Evolutionary conservation across 306 rosid genomes (phyloP), one percentile per base, ranked within the genome.

Genomic region (Castanea crenata): DNA sequence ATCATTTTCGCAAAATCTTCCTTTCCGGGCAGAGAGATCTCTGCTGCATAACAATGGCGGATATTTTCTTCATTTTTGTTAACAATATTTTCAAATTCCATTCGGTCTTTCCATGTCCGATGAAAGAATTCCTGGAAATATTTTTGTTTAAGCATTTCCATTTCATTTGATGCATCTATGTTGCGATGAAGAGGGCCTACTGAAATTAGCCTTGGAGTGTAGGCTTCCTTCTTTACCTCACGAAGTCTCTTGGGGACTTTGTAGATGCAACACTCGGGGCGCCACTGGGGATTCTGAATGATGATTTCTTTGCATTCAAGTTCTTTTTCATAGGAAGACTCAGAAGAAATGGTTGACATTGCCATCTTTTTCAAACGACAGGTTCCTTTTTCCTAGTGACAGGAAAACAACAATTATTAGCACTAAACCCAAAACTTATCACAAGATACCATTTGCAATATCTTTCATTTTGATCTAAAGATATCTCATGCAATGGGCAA

Each of bases 141-240:
- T 11, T 1, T 62, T 5, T 19, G 18, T 3, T 79, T 79, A 3
- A 46, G 14, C 1, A 1, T 46, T 46, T 46, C 52, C 79, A 80
- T 75, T 19, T 73, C 63, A 13, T 25, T 8, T 25, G 57, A 49
- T 31, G 56, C 44, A 1, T 20, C 52, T 8, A 41, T 55, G 14
- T 62, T 62, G 75, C 58, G 10, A 76, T 74, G 83, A 19, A 74
- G 46, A 41, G 61, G 79, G 10, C 83, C 83, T 7, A 80, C 56
- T 2, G 83, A 80, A 7, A 80, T 34, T 1, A 80, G 20, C 34
- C 68, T 74, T 4, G 83, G 83, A 55, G 79, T 80, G 79, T 68
- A 80, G 11, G 76, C 69, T 21, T 44, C 62, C 19, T n/a, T 27
- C 1, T 80, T 74, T 15, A 75, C 80, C 38, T 75, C 49, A 3